Evolutionary conservation across 176 grass and related monocot genomes (phyloP).

Genomic region (Pontederia crassipes): DNA sequence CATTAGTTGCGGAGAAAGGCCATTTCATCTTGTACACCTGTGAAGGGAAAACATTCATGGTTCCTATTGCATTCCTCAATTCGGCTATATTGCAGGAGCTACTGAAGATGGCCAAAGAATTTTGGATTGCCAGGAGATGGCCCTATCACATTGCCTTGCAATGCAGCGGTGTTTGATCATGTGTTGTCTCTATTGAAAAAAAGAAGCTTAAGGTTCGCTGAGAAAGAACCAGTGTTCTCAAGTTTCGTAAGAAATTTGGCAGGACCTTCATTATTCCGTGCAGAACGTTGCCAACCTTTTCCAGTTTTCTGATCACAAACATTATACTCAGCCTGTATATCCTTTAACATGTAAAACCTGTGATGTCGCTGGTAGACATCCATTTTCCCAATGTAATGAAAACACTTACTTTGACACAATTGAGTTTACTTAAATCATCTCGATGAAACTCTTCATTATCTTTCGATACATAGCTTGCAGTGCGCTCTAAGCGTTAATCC

Average conservation of each 20-base stretch:
- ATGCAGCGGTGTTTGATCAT: constrained; percentile 21
- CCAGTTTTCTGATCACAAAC: background rate
- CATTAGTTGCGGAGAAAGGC: constrained; percentile 16
- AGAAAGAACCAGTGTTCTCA: constrained; percentile 23
- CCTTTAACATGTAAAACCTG: background rate
- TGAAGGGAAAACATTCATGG: constrained; percentile 23
- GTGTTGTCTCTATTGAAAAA: constrained; percentile 18
- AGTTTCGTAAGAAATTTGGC: constrained; percentile 2
- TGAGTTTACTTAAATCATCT: too few species aligned
- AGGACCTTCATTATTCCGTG: background rate
- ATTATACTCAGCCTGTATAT: background rate
- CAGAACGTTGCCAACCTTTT: background rate
- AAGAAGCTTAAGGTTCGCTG: constrained; percentile 8
- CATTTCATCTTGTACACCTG: constrained; percentile 25
- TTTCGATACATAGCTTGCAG: too few species aligned
- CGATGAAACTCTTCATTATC: too few species aligned
- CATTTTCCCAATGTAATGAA: background rate
- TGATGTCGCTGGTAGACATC: background rate
- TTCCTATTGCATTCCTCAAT: constrained; percentile 14
- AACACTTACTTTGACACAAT: background rate
- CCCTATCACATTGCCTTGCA: constrained; percentile 28
- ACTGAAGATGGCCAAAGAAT: constrained; percentile 32
- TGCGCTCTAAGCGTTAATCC: too few species aligned
- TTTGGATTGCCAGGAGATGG: constrained; percentile 29
- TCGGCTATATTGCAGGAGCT: constrained; percentile 22